These are phyloP conservation scores for Pleurotus pulmonarius DNA, from an alignment of 768 basidiomycete genomes.

Conservation along the genomic window DNA sequence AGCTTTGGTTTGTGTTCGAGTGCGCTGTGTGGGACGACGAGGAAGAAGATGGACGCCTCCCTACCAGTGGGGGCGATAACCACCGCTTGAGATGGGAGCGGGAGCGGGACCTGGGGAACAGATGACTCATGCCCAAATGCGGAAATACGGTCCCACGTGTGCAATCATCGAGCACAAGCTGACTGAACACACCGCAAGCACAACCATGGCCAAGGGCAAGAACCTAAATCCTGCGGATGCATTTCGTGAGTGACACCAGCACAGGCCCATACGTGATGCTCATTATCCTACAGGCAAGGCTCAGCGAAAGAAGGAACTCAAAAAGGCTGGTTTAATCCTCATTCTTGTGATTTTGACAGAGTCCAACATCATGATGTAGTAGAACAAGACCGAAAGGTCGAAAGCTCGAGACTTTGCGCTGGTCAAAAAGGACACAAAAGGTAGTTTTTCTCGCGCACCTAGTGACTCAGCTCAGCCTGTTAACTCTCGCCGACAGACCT, in stretches of 20 bases:
- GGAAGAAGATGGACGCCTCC: slow-evolving; percentile 34
- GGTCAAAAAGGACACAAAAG: slow-evolving; percentile 91
- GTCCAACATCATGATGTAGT: slow-evolving; percentile 36
- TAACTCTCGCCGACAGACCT: slow-evolving; percentile 46
- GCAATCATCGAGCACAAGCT: background rate
- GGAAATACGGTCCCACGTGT: slow-evolving; percentile 5
- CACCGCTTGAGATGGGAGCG: slow-evolving; percentile 24
- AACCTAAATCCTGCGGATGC: slow-evolving; percentile 93
- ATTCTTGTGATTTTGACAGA: slow-evolving; percentile 10
- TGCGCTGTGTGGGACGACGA: background rate
- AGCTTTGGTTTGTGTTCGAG: no score
- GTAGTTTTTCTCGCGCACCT: slow-evolving; percentile 30
- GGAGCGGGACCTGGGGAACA: background rate
- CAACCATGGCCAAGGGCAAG: slow-evolving; percentile 79
- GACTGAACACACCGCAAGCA: background rate
- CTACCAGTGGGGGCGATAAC: slow-evolving; percentile 43
- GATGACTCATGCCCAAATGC: background rate
- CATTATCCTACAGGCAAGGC: slow-evolving; percentile 67
- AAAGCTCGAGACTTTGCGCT: slow-evolving; percentile 86
- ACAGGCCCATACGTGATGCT: background rate
- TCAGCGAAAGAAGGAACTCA: slow-evolving; percentile 89
- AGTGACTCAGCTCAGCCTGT: background rate
- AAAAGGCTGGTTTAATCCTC: slow-evolving; percentile 61
- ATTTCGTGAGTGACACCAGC: slow-evolving; percentile 53
- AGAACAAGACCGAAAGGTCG: slow-evolving; percentile 86